Base-by-base conservation (phyloP, 1,284 basidiomycete genomes). In the Dichomitus squalens region DNA sequence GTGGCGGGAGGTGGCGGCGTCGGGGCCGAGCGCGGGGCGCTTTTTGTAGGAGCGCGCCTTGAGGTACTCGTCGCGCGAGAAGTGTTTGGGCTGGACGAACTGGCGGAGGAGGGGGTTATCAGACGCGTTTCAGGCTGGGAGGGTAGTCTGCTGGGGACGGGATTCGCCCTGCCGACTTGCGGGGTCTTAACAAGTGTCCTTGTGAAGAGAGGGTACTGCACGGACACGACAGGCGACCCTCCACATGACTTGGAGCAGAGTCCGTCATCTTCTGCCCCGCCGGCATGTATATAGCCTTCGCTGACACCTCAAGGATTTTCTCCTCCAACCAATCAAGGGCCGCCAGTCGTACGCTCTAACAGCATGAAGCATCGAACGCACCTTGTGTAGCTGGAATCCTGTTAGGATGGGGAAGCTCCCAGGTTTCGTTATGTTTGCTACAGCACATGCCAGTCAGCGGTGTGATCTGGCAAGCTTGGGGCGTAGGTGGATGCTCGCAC, bases 1-100 rank as follows among this genome's bases (percentile, higher is more conserved):
- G 23, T 74, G 67, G 27, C 78, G 78, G 4, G 89, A 82, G 47
- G 81, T 73, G 31, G 70, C 60, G 60, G 75, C 74, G 7, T 78
- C 73, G 21, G 88, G 88, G 18, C 85, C 86, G 16, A 87, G 76
- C 18, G 71, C 64, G 4, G 75, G 62, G 34, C 67, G 65, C 51
- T 68, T 76, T 23, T 52, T 55, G 16, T 16, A 36, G 12, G 25
- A 31, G 35, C 52, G 40, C 31, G 25, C 11, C 8, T 58, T 75
- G 65, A 53, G 48, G 43, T 64, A 64, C 25, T 67, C 59, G 38
- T 46, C 55, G 54, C 58, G 47, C 57, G 62, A 49, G 70, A 69
- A 63, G 50, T 68, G 57, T 18, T 53, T 49, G 2, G 74, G 73
- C 46, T 62, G 65, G 27, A 75, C 47, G 55, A 75, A 72, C 73